Evolutionary conservation across 78 protist species (phyloP).

Genomic region (Emiliania huxleyi): DNA sequence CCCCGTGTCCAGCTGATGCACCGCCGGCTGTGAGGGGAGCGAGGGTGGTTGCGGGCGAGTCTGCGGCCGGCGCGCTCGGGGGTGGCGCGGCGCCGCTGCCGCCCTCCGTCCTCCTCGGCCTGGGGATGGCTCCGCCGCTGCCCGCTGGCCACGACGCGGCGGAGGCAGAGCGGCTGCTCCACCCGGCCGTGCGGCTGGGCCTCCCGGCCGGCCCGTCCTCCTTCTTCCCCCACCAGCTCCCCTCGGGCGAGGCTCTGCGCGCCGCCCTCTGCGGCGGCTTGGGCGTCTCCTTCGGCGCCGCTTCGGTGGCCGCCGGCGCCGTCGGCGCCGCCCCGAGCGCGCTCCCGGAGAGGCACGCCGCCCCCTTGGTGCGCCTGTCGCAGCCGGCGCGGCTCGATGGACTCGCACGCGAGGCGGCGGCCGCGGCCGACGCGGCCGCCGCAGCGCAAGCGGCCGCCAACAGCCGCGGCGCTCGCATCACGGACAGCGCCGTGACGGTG

Average conservation of each 20-base stretch:
- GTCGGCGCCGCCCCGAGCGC: background rate
- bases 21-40: background rate
- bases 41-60: background rate
- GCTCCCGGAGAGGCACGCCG: no score
- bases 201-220: no score
- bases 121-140: no score
- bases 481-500: background rate
- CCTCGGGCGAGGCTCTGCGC: no score
- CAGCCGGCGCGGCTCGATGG: background rate
- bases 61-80: background rate
- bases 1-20: background rate
- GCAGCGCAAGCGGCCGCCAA: background rate
- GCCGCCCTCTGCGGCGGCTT: no score
- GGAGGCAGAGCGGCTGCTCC: no score
- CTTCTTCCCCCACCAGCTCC: no score
- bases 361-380: background rate
- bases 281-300: background rate
- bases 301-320: background rate
- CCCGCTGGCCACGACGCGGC: no score
- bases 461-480: no score
- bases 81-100: background rate
- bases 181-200: no score
- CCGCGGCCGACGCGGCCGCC: background rate
- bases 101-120: no score
- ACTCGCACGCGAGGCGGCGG: background rate